These are phyloP conservation scores for Podaxis mareebaensis DNA, from an alignment of 768 basidiomycete genomes.

Conservation along the genomic window DNA sequence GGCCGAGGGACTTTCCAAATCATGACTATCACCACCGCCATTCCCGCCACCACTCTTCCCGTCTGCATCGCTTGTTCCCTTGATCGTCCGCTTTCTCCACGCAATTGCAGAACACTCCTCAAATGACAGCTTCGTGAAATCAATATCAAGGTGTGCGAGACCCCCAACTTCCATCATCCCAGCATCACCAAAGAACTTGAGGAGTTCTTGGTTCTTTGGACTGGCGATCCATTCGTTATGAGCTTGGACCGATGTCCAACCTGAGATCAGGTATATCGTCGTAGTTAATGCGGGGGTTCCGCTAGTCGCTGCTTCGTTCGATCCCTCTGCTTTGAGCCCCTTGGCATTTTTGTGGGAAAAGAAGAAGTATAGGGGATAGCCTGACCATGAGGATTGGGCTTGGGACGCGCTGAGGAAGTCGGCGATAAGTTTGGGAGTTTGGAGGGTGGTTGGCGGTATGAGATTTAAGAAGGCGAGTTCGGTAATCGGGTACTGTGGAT, in stretches of 20 bases:
- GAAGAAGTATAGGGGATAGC: conserved; percentile 38
- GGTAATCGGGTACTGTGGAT: conserved; percentile 31
- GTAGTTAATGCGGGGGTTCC: background rate
- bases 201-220: conserved; percentile 38
- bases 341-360: conserved; percentile 30
- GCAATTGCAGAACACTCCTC: conserved; percentile 7
- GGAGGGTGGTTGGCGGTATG: conserved; percentile 28
- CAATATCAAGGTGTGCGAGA: conserved; percentile 40
- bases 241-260: conserved; percentile 42
- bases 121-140: conserved; percentile 32
- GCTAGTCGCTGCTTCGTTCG: background rate
- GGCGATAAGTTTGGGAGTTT: conserved; percentile 27
- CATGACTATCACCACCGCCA: background rate
- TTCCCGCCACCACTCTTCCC: background rate
- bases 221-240: conserved; percentile 45
- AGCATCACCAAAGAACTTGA: conserved; percentile 26
- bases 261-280: conserved; percentile 39
- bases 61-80: background rate
- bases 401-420: conserved; percentile 31
- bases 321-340: background rate
- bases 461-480: conserved; percentile 42
- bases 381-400: conserved; percentile 42
- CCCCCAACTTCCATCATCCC: conserved; percentile 31
- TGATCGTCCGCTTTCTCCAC: conserved; percentile 4
- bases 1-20: background rate